Evolutionary conservation across 129 eudicot species (phyloP), one percentile per base, ranked within the genome.

Genomic region (Logfia minima): DNA sequence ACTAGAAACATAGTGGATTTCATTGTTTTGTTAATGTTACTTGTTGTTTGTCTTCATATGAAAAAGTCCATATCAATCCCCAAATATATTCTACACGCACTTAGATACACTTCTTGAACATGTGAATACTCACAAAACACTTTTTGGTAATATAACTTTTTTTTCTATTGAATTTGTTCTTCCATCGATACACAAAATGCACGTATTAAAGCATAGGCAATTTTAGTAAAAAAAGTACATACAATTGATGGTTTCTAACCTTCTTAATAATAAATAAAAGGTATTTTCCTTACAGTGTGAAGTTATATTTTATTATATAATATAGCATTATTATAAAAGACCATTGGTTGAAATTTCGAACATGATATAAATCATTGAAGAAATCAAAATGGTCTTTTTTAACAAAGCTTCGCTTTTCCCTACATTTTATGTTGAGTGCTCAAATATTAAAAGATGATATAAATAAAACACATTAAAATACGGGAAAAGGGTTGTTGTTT

Each of bases 21-120:
- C 61, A 13, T 13, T 45, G 53, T 2, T 45, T 13, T 48, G 73
- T 66, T 51, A 51, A 76, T 66, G 80, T 51, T 24, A 55, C 23
- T 55, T 52, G 65, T 65, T 66, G 55, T 48, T 48, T 52, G 80
- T 76, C 66, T 52, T 66, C 55, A 31, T 16, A n/a, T 26, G 63
- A 74, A 74, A 80, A 80, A 74, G 75, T 74, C 52, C 64, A 74
- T 80, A 73, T 66, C 84, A 80, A 80, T 80, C 84, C 84, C 79
- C 17, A 80, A 74, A 80, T 80, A 74, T 80, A 80, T 80, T 80
- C 79, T 80, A 37, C 63, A 66, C 79, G 39, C 79, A 74, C 83
- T 80, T 65, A 11, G 22, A 58, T 22, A 56, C 60, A 31, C 41
- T 80, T 74, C 84, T 74, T 74, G 79, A 80, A 80, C 24, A 80